Percentiles rank a stretch among this genome's conserved stretches.
phyloP scores from a whole-genome alignment of 2,329 filamentous ascomycete genomes.

The Neurospora sp. region DNA sequence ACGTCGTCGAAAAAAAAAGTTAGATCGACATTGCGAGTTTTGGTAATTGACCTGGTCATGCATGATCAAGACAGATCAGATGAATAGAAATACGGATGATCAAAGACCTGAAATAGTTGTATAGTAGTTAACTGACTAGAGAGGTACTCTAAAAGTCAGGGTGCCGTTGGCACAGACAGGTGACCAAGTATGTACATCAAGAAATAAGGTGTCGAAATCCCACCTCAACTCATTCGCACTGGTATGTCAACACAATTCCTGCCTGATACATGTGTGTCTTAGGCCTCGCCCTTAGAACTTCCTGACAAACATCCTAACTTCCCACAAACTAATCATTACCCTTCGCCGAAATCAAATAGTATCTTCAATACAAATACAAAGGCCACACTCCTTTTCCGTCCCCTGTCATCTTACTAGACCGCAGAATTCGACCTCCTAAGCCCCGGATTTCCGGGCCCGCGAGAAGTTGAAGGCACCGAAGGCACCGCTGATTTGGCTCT shows the following conservation, averaged over 20 bases:
- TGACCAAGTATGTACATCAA: background rate
- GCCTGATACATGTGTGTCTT: background rate
- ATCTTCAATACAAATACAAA: background rate
- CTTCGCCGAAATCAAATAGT: background rate
- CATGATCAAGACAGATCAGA: background rate
- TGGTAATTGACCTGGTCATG: background rate
- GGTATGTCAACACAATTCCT: background rate
- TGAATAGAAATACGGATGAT: background rate
- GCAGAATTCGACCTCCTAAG: background rate
- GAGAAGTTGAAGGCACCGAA: background rate
- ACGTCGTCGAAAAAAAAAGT: background rate
- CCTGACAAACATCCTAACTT: background rate
- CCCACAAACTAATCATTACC: background rate
- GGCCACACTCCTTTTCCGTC: too few species aligned
- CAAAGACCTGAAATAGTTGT: background rate
- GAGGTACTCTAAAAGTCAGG: too few species aligned
- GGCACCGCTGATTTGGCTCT: background rate
- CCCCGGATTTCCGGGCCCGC: too few species aligned
- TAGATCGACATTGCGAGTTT: background rate
- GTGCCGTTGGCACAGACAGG: background rate
- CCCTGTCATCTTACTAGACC: background rate
- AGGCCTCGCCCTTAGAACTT: background rate
- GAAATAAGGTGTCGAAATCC: background rate
- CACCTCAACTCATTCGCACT: background rate
- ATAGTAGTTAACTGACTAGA: background rate